phyloP scores from a whole-genome alignment of 1,284 basidiomycete species.

The Austroboletus novae-zelandiae region DNA sequence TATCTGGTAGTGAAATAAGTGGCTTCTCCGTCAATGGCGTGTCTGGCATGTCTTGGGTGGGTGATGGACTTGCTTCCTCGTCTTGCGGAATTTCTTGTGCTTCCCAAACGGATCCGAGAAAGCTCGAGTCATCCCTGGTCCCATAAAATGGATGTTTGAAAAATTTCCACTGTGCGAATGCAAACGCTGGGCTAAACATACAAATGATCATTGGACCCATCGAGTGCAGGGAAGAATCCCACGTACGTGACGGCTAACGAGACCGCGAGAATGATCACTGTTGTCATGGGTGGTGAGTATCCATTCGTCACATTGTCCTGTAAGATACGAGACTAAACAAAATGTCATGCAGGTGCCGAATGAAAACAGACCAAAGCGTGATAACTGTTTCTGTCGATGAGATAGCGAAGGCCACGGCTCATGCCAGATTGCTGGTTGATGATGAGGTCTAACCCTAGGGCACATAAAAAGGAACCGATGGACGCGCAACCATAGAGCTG shows the following conservation, averaged over 20 bases:
- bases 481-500: slow-evolving; percentile 53
- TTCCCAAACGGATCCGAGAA: slow-evolving; percentile 24
- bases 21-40: slow-evolving; percentile 22
- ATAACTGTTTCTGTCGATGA: slow-evolving; percentile 59
- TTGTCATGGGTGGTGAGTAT: slow-evolving; percentile 46
- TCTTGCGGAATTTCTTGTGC: slow-evolving; percentile 19
- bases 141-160: slow-evolving; percentile 26
- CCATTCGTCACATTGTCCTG: slow-evolving; percentile 46
- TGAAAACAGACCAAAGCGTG: slow-evolving; percentile 49
- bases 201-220: background rate
- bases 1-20: background rate
- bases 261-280: slow-evolving; percentile 45
- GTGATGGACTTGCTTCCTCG: slow-evolving; percentile 19
- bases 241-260: slow-evolving; percentile 46
- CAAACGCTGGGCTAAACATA: slow-evolving; percentile 26
- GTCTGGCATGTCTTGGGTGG: slow-evolving; percentile 13
- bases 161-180: slow-evolving; percentile 30
- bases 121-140: slow-evolving; percentile 11
- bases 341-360: background rate
- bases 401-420: slow-evolving; percentile 58
- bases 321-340: slow-evolving; percentile 2
- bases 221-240: too few relatives aligned
- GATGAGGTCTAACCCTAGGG: slow-evolving; percentile 54
- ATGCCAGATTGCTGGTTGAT: slow-evolving; percentile 58
- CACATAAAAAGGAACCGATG: slow-evolving; percentile 56